These are phyloP conservation scores for Yamadazyma olivae DNA, from an alignment of 805 yeast genomes.

Conservation along the genomic window DNA sequence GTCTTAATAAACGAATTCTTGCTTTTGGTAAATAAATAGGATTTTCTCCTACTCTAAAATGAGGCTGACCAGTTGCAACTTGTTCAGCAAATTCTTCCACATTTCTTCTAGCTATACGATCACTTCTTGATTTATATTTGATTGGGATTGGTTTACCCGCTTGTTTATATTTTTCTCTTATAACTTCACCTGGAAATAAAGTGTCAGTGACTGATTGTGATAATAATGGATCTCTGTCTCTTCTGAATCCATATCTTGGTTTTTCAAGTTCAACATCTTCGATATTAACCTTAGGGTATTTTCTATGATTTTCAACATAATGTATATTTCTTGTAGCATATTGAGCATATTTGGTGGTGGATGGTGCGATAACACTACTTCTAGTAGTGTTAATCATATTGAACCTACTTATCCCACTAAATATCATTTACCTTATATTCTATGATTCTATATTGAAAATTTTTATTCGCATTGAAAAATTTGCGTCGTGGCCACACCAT, in stretches of 20 bases:
- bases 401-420: too few species aligned
- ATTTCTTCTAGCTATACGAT: conserved; percentile 36
- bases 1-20: conserved; percentile 73
- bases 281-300: conserved; percentile 39
- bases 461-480: conserved; percentile 1
- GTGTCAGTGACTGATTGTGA: conserved; percentile 39
- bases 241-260: conserved; percentile 39
- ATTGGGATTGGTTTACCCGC: conserved; percentile 43
- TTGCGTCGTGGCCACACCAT: conserved; percentile 5
- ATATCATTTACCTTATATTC: too few species aligned
- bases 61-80: conserved; percentile 64
- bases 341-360: too few species aligned
- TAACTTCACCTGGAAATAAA: conserved; percentile 36
- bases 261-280: conserved; percentile 36
- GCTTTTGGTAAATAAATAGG: conserved; percentile 84
- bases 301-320: conserved; percentile 25
- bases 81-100: conserved; percentile 43
- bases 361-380: too few species aligned
- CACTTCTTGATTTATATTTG: conserved; percentile 32
- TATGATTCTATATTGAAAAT: too few species aligned
- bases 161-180: conserved; percentile 29
- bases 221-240: conserved; percentile 34
- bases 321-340: conserved; percentile 22
- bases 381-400: too few species aligned
- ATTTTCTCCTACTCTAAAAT: conserved; percentile 77